phyloP scores from a whole-genome alignment of 2,329 filamentous ascomycete species.

The Calycina marina region DNA sequence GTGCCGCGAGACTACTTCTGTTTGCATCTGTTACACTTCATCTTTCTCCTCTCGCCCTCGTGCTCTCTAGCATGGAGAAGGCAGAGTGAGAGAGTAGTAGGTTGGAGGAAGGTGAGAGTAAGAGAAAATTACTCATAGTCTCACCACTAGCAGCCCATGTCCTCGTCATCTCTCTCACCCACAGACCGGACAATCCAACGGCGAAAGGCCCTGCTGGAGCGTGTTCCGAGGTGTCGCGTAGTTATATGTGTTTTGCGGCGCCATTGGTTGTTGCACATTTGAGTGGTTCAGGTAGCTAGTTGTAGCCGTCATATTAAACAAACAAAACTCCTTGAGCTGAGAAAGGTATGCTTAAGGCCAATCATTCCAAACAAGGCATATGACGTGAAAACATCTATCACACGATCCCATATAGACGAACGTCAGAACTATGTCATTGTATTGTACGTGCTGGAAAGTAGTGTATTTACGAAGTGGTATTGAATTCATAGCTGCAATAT shows the following conservation, averaged over 20 bases:
- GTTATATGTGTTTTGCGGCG: background rate
- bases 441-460: too few species aligned
- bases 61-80: background rate
- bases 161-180: constrained; percentile 11
- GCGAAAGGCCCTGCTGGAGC: constrained; percentile 8
- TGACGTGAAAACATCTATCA: too few species aligned
- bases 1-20: constrained; percentile 9
- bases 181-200: constrained; percentile 15
- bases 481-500: background rate
- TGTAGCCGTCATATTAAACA: too few species aligned
- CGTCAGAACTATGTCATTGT: too few species aligned
- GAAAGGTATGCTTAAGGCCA: background rate
- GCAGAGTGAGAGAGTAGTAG: background rate
- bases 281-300: too few species aligned
- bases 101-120: background rate
- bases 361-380: too few species aligned
- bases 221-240: constrained; percentile 6
- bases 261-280: background rate
- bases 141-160: constrained; percentile 9
- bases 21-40: background rate
- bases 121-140: constrained; percentile 13
- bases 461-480: background rate
- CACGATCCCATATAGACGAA: too few species aligned
- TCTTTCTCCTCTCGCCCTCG: background rate
- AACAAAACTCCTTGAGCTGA: background rate